Evolutionary conservation across 495 filamentous ascomycete species (phyloP).

Genomic region (Astrocystis sublimbata): DNA sequence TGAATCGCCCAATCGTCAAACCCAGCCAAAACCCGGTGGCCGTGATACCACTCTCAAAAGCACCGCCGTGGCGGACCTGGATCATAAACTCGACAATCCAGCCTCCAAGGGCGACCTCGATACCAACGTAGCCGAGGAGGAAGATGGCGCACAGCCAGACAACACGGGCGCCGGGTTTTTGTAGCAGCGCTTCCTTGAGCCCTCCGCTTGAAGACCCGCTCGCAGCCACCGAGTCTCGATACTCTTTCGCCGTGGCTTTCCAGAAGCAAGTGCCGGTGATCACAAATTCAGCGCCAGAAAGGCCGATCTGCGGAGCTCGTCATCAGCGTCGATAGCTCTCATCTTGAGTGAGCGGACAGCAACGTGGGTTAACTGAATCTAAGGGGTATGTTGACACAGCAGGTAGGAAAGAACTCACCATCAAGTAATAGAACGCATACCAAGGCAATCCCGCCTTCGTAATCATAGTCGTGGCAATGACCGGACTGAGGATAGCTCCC

Average conservation of each 20-base stretch:
- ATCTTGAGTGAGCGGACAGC: too few species aligned
- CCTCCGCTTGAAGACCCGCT: slow-evolving; percentile 28
- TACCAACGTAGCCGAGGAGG: slow-evolving; percentile 76
- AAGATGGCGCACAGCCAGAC: slow-evolving; percentile 80
- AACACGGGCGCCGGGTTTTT: slow-evolving; percentile 44
- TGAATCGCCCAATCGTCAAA: slow-evolving; percentile 72
- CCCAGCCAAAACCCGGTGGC: slow-evolving; percentile 86
- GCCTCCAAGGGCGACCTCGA: slow-evolving; percentile 82
- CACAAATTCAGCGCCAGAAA: slow-evolving; percentile 61
- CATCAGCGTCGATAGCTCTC: too few species aligned
- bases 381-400: too few species aligned
- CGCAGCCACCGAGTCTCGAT: slow-evolving; percentile 55
- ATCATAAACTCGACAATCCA: slow-evolving; percentile 91
- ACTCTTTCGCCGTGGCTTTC: slow-evolving; percentile 60
- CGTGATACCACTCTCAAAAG: slow-evolving; percentile 72
- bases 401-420: slow-evolving; percentile 31
- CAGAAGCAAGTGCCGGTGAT: slow-evolving; percentile 64
- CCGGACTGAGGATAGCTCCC: slow-evolving; percentile 72
- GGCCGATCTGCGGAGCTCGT: slow-evolving; percentile 52
- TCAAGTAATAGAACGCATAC: slow-evolving; percentile 67
- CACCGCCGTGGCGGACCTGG: slow-evolving; percentile 68
- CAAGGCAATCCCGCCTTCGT: slow-evolving; percentile 58
- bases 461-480: slow-evolving; percentile 75
- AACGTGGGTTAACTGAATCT: too few species aligned
- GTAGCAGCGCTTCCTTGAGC: slow-evolving; percentile 58